These are phyloP conservation scores for Verticillium nonalfalfae DNA, from an alignment of 2,329 filamentous ascomycete genomes.

Conservation along the genomic window DNA sequence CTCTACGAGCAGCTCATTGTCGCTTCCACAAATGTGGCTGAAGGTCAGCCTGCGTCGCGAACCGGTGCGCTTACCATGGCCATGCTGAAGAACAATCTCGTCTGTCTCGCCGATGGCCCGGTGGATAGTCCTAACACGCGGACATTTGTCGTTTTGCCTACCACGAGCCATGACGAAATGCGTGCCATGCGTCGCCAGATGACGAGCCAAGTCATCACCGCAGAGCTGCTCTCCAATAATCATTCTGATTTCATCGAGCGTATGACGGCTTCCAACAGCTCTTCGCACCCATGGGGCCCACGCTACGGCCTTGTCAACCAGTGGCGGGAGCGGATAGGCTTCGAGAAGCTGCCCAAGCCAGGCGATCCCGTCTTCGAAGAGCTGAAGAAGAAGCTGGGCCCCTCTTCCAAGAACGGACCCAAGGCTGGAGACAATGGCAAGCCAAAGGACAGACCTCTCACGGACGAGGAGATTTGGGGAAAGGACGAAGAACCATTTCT, in stretches of 20 bases:
- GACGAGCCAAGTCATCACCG: constrained; percentile 12
- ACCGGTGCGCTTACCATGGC: background rate
- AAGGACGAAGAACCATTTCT: background rate
- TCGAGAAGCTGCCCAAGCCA: background rate
- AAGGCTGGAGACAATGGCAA: background rate
- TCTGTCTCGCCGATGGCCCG: background rate
- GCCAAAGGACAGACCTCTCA: background rate
- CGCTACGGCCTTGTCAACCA: constrained; percentile 7
- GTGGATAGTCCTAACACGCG: background rate
- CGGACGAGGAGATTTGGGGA: background rate
- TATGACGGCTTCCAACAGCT: background rate
- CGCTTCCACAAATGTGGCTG: background rate
- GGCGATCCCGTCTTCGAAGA: background rate
- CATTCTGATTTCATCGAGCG: constrained; percentile 1
- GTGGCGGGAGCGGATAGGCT: background rate
- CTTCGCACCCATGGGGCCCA: constrained; percentile 14
- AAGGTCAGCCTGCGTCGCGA: background rate
- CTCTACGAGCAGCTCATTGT: background rate
- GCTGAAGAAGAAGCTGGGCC: background rate
- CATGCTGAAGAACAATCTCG: constrained; percentile 1
- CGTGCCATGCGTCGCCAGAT: constrained; percentile 17
- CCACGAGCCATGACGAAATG: constrained; percentile 17
- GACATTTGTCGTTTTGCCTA: constrained; percentile 14
- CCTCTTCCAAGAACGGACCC: background rate
- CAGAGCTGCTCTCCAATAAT: constrained; percentile 10